Base-by-base conservation (phyloP, 257 asterid genomes). In the Cynanchum wilfordii region DNA sequence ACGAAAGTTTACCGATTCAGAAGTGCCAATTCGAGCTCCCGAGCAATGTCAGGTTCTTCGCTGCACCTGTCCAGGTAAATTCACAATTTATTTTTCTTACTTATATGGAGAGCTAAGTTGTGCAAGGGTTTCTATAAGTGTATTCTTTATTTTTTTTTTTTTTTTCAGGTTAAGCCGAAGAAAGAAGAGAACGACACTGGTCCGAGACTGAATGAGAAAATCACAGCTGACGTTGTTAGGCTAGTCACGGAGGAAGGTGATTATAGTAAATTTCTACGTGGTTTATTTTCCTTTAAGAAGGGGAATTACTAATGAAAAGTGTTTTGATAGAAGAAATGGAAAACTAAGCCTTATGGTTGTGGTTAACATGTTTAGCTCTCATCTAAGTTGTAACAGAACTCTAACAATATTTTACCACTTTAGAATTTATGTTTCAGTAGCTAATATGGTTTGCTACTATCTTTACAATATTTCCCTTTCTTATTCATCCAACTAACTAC, bases 171-270 rank as follows among this genome's bases (percentile, higher is more conserved):
- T 44, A 72, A 67, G 60, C 80, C 63, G 72, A 85, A 81, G 85
- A 82, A 83, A 77, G 86, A 73, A 75, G 87, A 82, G 70, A 83
- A 74, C 85, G 88, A 87, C 10, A 8, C 79, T 5, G 91, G 87
- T 63, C 88, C 86, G 24, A 88, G 83, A 82, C 44, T 93, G 89
- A 93, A 93, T 68, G 91, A 85, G 67, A 68, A 87, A 66, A 87
- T 93, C 74, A 84, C 81, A 17, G 84, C 87, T 17, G 86, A 83
- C 29, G 59, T 56, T 33, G 69, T 93, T 79, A 86, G 97, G 84
- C 96, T 93, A 44, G 92, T 93, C 65, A 59, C 79, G 17, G 96
- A 85, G 40, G 89, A 89, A 81, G 97, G 98, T 90, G 38, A 38
- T 42, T 33, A 33, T 33, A 30, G 49, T 33, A 0, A 13, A 60